Conservation (phyloP, 768 basidiomycete genomes). For the Lentinula aciculospora region DNA sequence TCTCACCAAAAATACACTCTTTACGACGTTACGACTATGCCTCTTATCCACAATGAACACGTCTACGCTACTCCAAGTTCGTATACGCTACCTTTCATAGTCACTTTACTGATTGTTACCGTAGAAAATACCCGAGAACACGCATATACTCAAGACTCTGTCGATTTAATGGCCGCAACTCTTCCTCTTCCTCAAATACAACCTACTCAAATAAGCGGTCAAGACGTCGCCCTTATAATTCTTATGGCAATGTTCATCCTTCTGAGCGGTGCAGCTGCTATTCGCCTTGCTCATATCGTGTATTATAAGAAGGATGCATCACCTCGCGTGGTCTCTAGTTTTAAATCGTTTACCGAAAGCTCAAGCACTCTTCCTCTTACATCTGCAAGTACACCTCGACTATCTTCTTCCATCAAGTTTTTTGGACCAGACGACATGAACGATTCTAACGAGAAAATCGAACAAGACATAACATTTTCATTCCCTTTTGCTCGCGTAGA, state of each 20-base stretch:
- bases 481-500: constrained; percentile 1
- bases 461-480: constrained; percentile 1
- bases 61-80: neutral
- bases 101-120: neutral
- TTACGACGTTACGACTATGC: neutral
- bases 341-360: neutral
- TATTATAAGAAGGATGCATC: neutral
- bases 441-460: neutral
- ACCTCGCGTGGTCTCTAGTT: neutral
- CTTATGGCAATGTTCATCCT: constrained; percentile 4
- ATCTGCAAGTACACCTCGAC: neutral
- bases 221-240: neutral
- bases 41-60: neutral
- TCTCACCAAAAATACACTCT: neutral
- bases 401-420: neutral
- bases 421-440: neutral
- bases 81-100: neutral
- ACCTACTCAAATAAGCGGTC: neutral
- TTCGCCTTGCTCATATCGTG: neutral
- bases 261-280: neutral
- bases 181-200: neutral
- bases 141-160: neutral
- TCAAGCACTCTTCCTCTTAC: constrained; percentile 2
- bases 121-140: neutral
- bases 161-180: neutral